Percentiles rank a stretch among this genome's conserved stretches.
phyloP scores from a whole-genome alignment of 2,329 filamentous ascomycete genomes.

The Emmonsiellopsis sp. region DNA sequence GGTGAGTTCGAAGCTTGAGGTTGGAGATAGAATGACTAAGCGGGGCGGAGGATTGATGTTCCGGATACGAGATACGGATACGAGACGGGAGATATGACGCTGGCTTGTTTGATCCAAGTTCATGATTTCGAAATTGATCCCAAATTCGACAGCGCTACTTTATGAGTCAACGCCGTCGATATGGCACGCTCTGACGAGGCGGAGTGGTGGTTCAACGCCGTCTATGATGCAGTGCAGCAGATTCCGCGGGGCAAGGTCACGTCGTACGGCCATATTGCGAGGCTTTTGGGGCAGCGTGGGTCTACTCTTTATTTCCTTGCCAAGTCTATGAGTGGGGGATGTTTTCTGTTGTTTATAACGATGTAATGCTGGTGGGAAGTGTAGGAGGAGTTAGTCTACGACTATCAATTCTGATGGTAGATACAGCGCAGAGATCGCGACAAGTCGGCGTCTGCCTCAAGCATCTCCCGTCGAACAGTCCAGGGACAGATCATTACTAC shows the following conservation, averaged over 20 bases:
- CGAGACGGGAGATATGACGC: neutral
- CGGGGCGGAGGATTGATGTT: neutral
- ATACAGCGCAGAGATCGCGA: constrained; percentile 58
- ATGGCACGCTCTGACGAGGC: constrained; percentile 42
- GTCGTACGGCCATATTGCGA: constrained; percentile 68
- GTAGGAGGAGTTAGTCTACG: neutral
- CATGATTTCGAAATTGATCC: too few relatives aligned
- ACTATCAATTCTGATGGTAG: neutral
- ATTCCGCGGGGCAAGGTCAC: constrained; percentile 78
- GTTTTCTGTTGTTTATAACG: neutral
- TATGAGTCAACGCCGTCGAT: neutral
- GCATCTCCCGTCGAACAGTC: constrained; percentile 56
- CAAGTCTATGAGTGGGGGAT: too few relatives aligned
- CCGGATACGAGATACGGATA: neutral
- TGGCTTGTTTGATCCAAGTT: too few relatives aligned
- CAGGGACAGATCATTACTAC: constrained; percentile 44
- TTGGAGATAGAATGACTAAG: neutral
- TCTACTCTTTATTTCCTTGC: constrained; percentile 6
- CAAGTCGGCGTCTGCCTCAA: constrained; percentile 90
- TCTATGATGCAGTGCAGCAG: constrained; percentile 77
- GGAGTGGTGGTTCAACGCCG: constrained; percentile 47
- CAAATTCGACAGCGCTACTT: neutral
- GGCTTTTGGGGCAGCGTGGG: constrained; percentile 52
- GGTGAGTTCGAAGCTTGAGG: neutral
- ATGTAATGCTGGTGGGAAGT: neutral